Conservation (phyloP, 192 early-diverging fungal genomes). For the Coemansia sp. region DNA sequence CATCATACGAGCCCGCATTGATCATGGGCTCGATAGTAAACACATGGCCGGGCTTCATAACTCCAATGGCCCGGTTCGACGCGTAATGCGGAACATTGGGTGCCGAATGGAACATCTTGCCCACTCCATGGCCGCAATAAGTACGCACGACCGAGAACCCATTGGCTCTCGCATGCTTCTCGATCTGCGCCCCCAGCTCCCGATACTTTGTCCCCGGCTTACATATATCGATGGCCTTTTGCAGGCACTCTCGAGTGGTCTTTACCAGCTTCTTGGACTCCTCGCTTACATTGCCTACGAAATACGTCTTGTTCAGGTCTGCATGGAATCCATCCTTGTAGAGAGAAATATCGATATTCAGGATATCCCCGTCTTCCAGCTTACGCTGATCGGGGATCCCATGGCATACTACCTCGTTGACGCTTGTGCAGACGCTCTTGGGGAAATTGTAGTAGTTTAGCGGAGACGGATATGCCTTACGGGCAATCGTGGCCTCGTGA, state of each 20-base stretch:
- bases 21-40: slow-evolving; percentile 99
- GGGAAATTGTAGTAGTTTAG: slow-evolving; percentile 96
- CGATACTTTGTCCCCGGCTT: slow-evolving; percentile 91
- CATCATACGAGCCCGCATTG: slow-evolving; percentile 73
- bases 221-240: slow-evolving; percentile 87
- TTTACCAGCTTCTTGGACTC: slow-evolving; percentile 71
- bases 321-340: slow-evolving; percentile 91
- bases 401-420: slow-evolving; percentile 96
- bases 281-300: slow-evolving; percentile 86
- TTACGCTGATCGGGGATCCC: slow-evolving; percentile 94
- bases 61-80: slow-evolving; percentile 92
- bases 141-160: slow-evolving; percentile 91
- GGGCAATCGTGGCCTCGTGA: slow-evolving; percentile 91
- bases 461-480: slow-evolving; percentile 92
- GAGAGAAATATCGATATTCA: slow-evolving; percentile 89
- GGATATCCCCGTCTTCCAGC: slow-evolving; percentile 91
- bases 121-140: slow-evolving; percentile 92
- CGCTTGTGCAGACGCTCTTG: slow-evolving; percentile 89
- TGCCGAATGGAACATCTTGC: slow-evolving; percentile 81
- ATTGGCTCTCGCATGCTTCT: slow-evolving; percentile 76
- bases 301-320: slow-evolving; percentile 93
- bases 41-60: slow-evolving; percentile 91
- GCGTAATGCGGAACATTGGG: slow-evolving; percentile 95
- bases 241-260: slow-evolving; percentile 80
- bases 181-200: slow-evolving; percentile 88